A percentile compares a stretch with the other conserved stretches of the same genome.
Conservation (phyloP, 2,329 filamentous ascomycete genomes). For the Fusarium sp. region DNA sequence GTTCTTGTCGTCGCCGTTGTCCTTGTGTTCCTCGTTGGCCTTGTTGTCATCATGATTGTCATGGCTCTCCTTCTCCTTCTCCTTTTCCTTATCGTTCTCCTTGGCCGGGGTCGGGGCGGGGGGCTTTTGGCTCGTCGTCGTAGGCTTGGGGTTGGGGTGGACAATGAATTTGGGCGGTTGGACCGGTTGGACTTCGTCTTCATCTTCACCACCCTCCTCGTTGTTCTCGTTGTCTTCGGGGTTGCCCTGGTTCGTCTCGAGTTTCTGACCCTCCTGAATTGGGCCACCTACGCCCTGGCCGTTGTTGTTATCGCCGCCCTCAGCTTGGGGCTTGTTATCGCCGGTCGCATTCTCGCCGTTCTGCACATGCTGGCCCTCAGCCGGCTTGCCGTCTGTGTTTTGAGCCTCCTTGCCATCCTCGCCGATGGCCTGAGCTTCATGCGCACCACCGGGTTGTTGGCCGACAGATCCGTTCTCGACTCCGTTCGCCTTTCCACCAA, state of each 20-base stretch:
- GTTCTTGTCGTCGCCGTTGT: not conserved
- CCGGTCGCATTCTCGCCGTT: not conserved
- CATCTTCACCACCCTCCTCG: not conserved
- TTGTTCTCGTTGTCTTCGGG: slow-evolving; percentile 2
- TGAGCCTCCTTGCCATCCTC: slow-evolving; percentile 19
- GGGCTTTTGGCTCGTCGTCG: not conserved
- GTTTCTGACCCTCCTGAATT: slow-evolving; percentile 4
- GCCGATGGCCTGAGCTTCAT: slow-evolving; percentile 21
- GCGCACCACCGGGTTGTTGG: slow-evolving; percentile 15
- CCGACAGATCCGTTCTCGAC: slow-evolving; percentile 19
- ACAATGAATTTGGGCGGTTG: not conserved
- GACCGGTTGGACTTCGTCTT: slow-evolving; percentile 8
- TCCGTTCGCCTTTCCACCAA: slow-evolving; percentile 1
- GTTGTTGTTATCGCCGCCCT: slow-evolving; percentile 13
- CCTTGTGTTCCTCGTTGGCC: not conserved
- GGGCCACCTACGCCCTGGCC: slow-evolving; percentile 2
- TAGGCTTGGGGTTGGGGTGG: not conserved
- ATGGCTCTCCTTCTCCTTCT: slow-evolving; percentile 10
- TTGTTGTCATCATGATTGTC: not conserved
- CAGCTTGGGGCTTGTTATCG: not conserved
- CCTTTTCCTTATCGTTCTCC: not conserved
- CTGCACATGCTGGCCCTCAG: slow-evolving; percentile 4
- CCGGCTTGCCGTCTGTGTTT: not conserved
- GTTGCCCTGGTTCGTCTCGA: slow-evolving; percentile 6
- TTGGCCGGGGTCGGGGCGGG: not conserved